Conservation (phyloP, 2,329 filamentous ascomycete genomes). For the Neofusicoccum laricinum region DNA sequence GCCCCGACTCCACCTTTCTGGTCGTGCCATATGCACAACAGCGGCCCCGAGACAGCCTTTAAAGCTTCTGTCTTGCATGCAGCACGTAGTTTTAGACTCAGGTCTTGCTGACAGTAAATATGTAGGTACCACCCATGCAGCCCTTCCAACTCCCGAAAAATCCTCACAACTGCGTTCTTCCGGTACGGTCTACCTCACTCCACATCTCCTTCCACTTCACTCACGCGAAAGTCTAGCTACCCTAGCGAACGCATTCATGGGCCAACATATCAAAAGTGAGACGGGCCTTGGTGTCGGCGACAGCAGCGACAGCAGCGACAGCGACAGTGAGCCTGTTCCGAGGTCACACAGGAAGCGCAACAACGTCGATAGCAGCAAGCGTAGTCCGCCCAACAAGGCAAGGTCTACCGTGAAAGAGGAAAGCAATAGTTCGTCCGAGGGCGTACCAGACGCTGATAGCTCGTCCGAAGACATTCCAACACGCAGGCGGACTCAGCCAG, state of each 20-base stretch:
- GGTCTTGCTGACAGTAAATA: background rate
- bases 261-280: background rate
- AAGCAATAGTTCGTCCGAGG: background rate
- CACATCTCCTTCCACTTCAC: background rate
- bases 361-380: background rate
- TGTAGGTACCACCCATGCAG: background rate
- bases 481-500: background rate
- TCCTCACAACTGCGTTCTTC: background rate
- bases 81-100: too few species aligned
- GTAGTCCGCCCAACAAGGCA: background rate
- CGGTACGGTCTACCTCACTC: background rate
- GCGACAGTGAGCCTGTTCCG: background rate
- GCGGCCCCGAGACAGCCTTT: too few species aligned
- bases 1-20: too few species aligned
- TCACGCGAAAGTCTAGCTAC: background rate
- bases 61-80: too few species aligned
- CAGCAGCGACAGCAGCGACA: background rate
- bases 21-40: too few species aligned
- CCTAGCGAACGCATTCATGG: background rate
- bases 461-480: constrained; percentile 10
- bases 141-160: background rate
- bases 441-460: constrained; percentile 11
- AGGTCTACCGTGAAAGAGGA: background rate
- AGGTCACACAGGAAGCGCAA: background rate
- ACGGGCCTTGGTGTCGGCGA: background rate